Conservation (phyloP, 805 yeast species). For the Monosporozyma unispora region DNA sequence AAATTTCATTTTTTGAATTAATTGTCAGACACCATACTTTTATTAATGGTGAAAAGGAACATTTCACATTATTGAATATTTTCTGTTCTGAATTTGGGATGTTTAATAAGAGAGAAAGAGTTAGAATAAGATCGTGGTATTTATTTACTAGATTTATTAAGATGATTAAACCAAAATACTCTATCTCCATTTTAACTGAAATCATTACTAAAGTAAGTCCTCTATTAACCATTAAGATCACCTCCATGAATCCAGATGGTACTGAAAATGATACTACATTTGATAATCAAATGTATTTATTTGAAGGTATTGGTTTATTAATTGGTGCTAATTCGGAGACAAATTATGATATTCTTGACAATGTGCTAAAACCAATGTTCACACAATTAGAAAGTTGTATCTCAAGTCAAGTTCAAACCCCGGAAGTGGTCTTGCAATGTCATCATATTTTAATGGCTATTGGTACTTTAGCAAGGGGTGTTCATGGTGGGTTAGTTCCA, state of each 20-base stretch:
- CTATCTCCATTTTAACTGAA: conserved; percentile 42
- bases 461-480: conserved; percentile 84
- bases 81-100: conserved; percentile 78
- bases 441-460: conserved; percentile 84
- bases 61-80: conserved; percentile 58
- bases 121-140: conserved; percentile 83
- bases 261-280: conserved; percentile 51
- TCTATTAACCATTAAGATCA: conserved; percentile 46
- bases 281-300: conserved; percentile 70
- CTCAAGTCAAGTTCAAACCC: conserved; percentile 34
- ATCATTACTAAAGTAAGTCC: conserved; percentile 54
- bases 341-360: conserved; percentile 43
- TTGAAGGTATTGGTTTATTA: conserved; percentile 78
- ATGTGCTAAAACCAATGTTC: conserved; percentile 68
- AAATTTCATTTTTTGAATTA: conserved; percentile 73
- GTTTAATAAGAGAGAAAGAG: conserved; percentile 63
- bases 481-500: conserved; percentile 43
- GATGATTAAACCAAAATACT: conserved; percentile 57
- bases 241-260: conserved; percentile 26
- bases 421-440: conserved; percentile 53
- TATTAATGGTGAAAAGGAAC: conserved; percentile 33
- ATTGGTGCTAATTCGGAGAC: conserved; percentile 42
- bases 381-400: conserved; percentile 60
- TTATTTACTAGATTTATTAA: conserved; percentile 75
- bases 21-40: conserved; percentile 70